These are phyloP conservation scores for Hymenoscyphus fraxineus DNA, from an alignment of 2,329 filamentous ascomycete species.

Conservation along the genomic window DNA sequence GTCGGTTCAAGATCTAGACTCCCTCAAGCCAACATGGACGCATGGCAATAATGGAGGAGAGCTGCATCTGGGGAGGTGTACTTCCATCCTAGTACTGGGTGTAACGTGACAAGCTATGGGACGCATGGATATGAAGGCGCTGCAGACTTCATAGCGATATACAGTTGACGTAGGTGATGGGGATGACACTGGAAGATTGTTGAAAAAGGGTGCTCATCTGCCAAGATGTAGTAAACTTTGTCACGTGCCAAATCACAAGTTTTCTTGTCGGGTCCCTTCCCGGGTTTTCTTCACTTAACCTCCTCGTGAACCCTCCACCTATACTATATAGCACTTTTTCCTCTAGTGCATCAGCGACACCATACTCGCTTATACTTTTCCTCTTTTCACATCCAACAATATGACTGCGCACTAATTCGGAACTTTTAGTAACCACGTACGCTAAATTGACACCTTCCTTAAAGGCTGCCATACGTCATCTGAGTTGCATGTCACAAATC, in stretches of 20 bases:
- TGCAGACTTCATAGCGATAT: background rate
- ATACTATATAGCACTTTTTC: background rate
- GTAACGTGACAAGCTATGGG: background rate
- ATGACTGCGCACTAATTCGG: background rate
- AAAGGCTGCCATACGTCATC: background rate
- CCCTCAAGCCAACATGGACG: background rate
- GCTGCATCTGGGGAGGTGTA: background rate
- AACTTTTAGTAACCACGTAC: background rate
- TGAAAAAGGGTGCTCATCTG: too few relatives aligned
- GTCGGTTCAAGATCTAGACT: background rate
- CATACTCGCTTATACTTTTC: background rate
- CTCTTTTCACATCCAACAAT: background rate
- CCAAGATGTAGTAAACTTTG: too few relatives aligned
- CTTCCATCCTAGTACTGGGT: background rate
- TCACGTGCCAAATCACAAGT: too few relatives aligned
- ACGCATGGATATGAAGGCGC: background rate
- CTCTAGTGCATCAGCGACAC: background rate
- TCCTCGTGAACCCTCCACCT: background rate
- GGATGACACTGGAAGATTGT: background rate
- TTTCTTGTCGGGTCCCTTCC: too few relatives aligned
- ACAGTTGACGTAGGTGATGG: background rate
- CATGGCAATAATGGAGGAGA: background rate
- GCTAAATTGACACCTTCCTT: background rate
- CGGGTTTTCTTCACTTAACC: background rate
- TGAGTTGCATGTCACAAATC: background rate